Evolutionary conservation across 2,329 filamentous ascomycete species (phyloP), one percentile per base, ranked within the genome.

Genomic region (Endothia cerciana): DNA sequence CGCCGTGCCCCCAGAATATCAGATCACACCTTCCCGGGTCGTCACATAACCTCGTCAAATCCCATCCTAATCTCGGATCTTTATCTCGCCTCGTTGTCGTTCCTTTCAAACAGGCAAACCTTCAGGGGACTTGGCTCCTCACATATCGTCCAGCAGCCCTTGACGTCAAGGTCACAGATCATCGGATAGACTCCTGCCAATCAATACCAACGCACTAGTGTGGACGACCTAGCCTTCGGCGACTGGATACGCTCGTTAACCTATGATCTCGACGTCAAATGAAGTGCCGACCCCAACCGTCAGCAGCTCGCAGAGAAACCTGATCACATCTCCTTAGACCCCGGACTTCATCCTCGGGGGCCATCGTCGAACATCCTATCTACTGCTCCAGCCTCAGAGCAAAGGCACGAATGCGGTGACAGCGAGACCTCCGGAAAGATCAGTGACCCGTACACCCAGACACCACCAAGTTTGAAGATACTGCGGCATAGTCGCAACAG

Each of bases 21-120:
- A 55, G 28, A 55, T 59, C 33, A 38, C 43, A 60, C 59, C 36
- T 49, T 60, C 63, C 45, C 43, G 19, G 33, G 49, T 25, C 58
- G 55, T 61, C 51, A 59, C 19, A 25, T 40, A 38, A 63, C 64
- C 64, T 61, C 61, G 60, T 60, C 51, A 36, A 15, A 33, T 30
- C 51, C 17, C 51, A 55, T 55, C 28, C 30, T 36, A 36, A n/a
- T 36, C 51, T 55, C 19, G 19, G 15, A 55, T 36, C 7, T n/a
- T 36, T 22, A 8, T 55, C 51, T 55, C 6, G 30, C 19, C 30
- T 13, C n/a, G 19, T 15, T 36, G 17, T 36, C 30, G 19, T 19
- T 11, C 30, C n/a, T 28, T 36, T 11, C 28, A 11, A 43, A 43
- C 41, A 11, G 19, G n/a, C n/a, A n/a, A n/a, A n/a, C 5, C 13